Conservation (phyloP, 23 red algal species). For the Gracilaria vermiculophylla region DNA sequence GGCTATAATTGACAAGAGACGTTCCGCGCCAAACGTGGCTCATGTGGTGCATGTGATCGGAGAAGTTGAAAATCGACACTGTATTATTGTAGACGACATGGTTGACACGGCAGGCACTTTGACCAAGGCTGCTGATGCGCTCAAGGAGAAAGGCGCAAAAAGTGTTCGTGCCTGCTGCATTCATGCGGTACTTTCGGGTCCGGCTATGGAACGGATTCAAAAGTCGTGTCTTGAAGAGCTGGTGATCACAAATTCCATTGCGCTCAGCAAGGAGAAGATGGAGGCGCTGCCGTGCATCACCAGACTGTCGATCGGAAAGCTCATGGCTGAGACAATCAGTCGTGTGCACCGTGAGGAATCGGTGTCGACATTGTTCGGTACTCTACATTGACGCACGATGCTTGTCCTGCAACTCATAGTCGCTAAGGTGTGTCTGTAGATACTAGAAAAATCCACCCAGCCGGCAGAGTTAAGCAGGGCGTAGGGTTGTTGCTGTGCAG, state of each 20-base stretch:
- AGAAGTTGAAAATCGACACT: slow-evolving; percentile 89
- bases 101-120: slow-evolving; percentile 98
- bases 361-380: slow-evolving; percentile 89
- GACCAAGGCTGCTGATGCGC: slow-evolving; percentile 84
- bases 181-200: slow-evolving; percentile 90
- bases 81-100: slow-evolving; percentile 99
- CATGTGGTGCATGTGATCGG: slow-evolving; percentile 99
- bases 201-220: slow-evolving; percentile 87
- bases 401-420: no score
- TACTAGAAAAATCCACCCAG: no score
- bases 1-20: slow-evolving; percentile 98
- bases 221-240: slow-evolving; percentile 86
- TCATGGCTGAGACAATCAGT: slow-evolving; percentile 95
- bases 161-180: slow-evolving; percentile 86
- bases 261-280: slow-evolving; percentile 63
- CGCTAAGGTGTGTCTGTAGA: no score
- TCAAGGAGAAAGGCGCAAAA: slow-evolving; percentile 90
- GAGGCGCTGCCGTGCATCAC: slow-evolving; percentile 75
- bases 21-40: slow-evolving; percentile 92
- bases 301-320: slow-evolving; percentile 65
- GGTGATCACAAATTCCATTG: slow-evolving; percentile 94
- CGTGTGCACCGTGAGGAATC: slow-evolving; percentile 98
- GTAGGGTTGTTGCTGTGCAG: neutral
- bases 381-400: no score
- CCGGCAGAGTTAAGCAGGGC: no score